A percentile compares a stretch with the other conserved stretches of the same genome.
These are phyloP conservation scores for Bombardia bombarda DNA, from an alignment of 495 filamentous ascomycete genomes.

Conservation along the genomic window DNA sequence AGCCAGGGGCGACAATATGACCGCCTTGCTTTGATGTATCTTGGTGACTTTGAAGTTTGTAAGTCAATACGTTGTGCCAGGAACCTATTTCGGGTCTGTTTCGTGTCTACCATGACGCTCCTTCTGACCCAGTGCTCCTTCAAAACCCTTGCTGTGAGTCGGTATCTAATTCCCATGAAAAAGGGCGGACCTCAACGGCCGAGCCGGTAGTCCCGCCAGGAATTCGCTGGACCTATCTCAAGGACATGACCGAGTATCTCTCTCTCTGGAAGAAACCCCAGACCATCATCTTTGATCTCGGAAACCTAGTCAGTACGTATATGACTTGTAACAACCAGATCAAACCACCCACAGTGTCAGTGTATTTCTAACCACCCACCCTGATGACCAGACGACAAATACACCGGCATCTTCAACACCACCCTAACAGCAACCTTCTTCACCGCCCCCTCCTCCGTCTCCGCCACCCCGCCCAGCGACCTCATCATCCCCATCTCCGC, in stretches of 20 bases:
- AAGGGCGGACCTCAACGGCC: constrained; percentile 69
- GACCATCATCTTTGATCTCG: constrained; percentile 71
- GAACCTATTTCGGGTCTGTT: too few relatives aligned
- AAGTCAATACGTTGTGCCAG: too few relatives aligned
- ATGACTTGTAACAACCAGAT: background rate
- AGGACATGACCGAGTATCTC: constrained; percentile 69
- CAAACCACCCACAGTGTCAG: background rate
- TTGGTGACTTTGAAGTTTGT: constrained; percentile 75
- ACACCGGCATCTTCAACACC: constrained; percentile 76
- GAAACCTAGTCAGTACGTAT: constrained; percentile 49
- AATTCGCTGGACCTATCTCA: constrained; percentile 62
- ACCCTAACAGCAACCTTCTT: constrained; percentile 76
- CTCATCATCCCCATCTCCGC: constrained; percentile 73
- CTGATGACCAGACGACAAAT: constrained; percentile 44
- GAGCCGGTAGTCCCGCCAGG: constrained; percentile 62
- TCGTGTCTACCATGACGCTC: too few relatives aligned
- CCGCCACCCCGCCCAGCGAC: constrained; percentile 46
- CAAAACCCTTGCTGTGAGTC: background rate
- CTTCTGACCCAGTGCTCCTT: background rate
- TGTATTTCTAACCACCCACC: background rate
- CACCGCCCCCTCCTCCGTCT: constrained; percentile 29
- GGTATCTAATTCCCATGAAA: background rate
- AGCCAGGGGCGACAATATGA: constrained; percentile 74
- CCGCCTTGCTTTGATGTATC: constrained; percentile 68
- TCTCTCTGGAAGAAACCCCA: constrained; percentile 54